A percentile compares a stretch with the other conserved stretches of the same genome.
Evolutionary conservation across 2,329 filamentous ascomycete genomes (phyloP).

Genomic region (Aspergillus sp.): DNA sequence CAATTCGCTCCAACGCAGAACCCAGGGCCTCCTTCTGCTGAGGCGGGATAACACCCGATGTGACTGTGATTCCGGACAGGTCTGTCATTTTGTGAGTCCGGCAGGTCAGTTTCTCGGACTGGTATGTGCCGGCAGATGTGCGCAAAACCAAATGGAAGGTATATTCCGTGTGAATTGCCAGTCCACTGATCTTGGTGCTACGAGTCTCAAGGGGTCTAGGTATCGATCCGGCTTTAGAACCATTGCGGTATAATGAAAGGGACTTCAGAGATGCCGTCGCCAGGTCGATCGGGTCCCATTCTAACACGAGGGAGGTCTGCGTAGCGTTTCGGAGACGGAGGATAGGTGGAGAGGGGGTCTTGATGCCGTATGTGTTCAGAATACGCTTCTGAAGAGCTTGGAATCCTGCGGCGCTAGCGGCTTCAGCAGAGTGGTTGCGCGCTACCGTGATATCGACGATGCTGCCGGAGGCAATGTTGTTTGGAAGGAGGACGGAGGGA

Average conservation of each 20-base stretch:
- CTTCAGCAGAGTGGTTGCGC: constrained; percentile 77
- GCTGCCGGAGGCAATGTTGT: constrained; percentile 90
- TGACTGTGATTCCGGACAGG: constrained; percentile 90
- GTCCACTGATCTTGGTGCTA: constrained; percentile 92
- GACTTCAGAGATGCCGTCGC: constrained; percentile 89
- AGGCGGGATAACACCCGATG: constrained; percentile 76
- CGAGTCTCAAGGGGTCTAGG: constrained; percentile 81
- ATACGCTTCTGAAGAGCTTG: constrained; percentile 83
- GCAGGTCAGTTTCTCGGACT: constrained; percentile 76
- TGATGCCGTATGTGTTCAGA: constrained; percentile 76
- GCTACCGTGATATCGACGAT: constrained; percentile 97
- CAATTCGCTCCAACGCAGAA: constrained; percentile 77
- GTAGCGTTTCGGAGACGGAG: constrained; percentile 95
- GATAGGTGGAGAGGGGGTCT: constrained; percentile 68
- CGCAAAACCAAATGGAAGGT: constrained; percentile 87
- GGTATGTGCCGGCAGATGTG: constrained; percentile 83
- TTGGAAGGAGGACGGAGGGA: constrained; percentile 91
- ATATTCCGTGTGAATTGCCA: constrained; percentile 96
- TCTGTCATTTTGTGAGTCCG: constrained; percentile 99
- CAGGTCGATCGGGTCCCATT: constrained; percentile 93
- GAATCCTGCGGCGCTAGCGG: constrained; percentile 70
- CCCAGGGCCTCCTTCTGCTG: constrained; percentile 67
- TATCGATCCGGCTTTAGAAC: constrained; percentile 93
- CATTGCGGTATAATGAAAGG: constrained; percentile 89
- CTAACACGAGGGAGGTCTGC: constrained; percentile 95